Conservation (phyloP, 108 stramenopile genomes). For the Skeletonema potamos region DNA sequence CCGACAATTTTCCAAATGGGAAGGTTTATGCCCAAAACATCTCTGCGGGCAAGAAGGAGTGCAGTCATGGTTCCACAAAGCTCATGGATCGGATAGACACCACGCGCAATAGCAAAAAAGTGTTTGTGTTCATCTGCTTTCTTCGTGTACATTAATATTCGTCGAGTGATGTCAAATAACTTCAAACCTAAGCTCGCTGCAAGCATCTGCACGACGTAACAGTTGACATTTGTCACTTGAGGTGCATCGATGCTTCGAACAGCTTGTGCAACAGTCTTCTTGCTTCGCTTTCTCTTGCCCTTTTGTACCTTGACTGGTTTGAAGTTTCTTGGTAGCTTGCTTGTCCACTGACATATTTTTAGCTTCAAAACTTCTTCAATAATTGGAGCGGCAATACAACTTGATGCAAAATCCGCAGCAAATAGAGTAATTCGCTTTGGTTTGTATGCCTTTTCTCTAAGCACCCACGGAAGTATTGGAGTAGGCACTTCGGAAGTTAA, state of each 20-base stretch:
- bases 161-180: conserved; percentile 68
- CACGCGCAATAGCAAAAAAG: conserved; percentile 84
- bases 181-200: conserved; percentile 81
- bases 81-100: conserved; percentile 93
- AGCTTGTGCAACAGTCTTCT: conserved; percentile 27
- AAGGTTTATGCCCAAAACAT: conserved; percentile 78
- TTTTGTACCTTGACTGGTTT: conserved; percentile 53
- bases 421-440: conserved; percentile 86
- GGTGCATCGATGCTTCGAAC: conserved; percentile 30
- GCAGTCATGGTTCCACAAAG: conserved; percentile 94
- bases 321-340: conserved; percentile 66
- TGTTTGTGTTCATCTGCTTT: conserved; percentile 54
- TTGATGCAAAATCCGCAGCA: conserved; percentile 79
- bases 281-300: conserved; percentile 43
- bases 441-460: conserved; percentile 74
- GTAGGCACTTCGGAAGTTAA: conserved; percentile 65
- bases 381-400: conserved; percentile 77
- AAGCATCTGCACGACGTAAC: conserved; percentile 80
- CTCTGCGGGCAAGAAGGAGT: conserved; percentile 80
- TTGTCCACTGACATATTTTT: conserved; percentile 63
- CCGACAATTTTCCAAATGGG: conserved; percentile 73
- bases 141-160: conserved; percentile 90
- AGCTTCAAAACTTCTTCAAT: conserved; percentile 89
- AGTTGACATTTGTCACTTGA: conserved; percentile 76
- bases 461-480: conserved; percentile 78